These are phyloP conservation scores for Pseudozyma hubeiensis DNA, from an alignment of 1,284 basidiomycete species.

Conservation along the genomic window DNA sequence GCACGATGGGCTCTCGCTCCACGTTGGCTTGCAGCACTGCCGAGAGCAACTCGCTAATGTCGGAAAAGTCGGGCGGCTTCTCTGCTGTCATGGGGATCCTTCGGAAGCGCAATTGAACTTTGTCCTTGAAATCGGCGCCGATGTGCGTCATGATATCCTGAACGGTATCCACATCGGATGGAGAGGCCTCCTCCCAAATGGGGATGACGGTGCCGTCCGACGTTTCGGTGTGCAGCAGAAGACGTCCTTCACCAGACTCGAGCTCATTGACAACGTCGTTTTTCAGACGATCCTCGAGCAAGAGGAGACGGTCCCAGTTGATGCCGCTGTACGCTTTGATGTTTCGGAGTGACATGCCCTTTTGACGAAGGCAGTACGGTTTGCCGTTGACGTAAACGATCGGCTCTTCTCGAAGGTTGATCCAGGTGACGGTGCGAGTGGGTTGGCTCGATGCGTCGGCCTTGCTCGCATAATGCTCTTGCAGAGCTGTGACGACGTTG, in stretches of 20 bases:
- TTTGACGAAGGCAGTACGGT: constrained; percentile 71
- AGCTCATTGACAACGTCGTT: constrained; percentile 89
- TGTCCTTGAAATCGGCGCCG: constrained; percentile 50
- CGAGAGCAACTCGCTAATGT: constrained; percentile 76
- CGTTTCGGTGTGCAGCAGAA: constrained; percentile 90
- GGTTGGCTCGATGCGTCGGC: constrained; percentile 20
- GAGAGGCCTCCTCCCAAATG: constrained; percentile 90
- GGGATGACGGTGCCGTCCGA: constrained; percentile 89
- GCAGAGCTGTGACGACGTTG: constrained; percentile 76
- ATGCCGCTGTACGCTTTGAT: constrained; percentile 67
- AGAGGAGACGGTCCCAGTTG: constrained; percentile 59
- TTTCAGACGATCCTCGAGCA: constrained; percentile 84
- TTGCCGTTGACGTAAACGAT: constrained; percentile 91
- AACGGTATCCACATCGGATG: constrained; percentile 83
- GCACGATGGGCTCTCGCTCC: constrained; percentile 81
- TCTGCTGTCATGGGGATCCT: constrained; percentile 89
- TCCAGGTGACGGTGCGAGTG: constrained; percentile 78
- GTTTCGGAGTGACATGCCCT: constrained; percentile 63
- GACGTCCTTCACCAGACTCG: constrained; percentile 82
- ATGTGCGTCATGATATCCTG: constrained; percentile 84
- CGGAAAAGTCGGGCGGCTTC: constrained; percentile 69
- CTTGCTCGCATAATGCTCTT: constrained; percentile 48
- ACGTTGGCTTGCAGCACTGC: constrained; percentile 82
- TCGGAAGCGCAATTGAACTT: constrained; percentile 79
- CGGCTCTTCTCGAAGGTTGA: constrained; percentile 88